Conservation (phyloP, 106 monocot species). For the Acorus gramineus region DNA sequence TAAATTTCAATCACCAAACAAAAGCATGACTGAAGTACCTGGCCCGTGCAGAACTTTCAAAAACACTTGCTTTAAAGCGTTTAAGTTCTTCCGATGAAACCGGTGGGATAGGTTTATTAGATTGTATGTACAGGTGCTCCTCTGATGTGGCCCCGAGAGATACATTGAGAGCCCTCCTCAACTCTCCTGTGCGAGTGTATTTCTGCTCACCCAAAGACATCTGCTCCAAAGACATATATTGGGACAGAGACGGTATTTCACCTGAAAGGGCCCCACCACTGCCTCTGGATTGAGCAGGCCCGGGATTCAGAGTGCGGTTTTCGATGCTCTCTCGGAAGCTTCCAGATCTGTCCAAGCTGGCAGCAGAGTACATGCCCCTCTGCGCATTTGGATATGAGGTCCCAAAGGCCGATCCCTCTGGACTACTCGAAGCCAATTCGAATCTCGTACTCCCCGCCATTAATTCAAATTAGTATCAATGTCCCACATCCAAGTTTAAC, state of each 20-base stretch:
- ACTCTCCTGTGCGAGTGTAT: slow-evolving; percentile 45
- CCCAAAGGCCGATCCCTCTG: slow-evolving; percentile 48
- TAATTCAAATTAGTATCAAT: slow-evolving; percentile 19
- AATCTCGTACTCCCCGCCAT: slow-evolving; percentile 43
- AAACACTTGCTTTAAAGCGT: slow-evolving; percentile 39
- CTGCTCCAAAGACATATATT: slow-evolving; percentile 43
- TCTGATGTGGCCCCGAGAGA: slow-evolving; percentile 23
- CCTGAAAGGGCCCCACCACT: slow-evolving; percentile 3
- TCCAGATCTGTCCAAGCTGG: slow-evolving; percentile 50
- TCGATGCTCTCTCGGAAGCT: slow-evolving; percentile 67
- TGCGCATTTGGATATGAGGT: slow-evolving; percentile 35
- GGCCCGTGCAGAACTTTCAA: slow-evolving; percentile 33
- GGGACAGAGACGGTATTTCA: slow-evolving; percentile 32
- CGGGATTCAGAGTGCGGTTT: slow-evolving; percentile 24
- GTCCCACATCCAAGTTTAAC: slow-evolving; percentile 9
- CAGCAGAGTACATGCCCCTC: slow-evolving; percentile 30
- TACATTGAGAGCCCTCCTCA: slow-evolving; percentile 63
- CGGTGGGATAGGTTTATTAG: slow-evolving; percentile 29
- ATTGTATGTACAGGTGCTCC: slow-evolving; percentile 54
- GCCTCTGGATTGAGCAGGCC: slow-evolving; percentile 26
- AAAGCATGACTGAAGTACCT: slow-evolving; percentile 21
- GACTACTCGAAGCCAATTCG: slow-evolving; percentile 40
- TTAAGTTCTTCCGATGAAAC: slow-evolving; percentile 62
- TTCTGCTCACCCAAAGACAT: slow-evolving; percentile 48
- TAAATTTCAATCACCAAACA: too few relatives aligned